phyloP scores from a whole-genome alignment of 1,139 yeast genomes.

The Wickerhamomyces sp. region DNA sequence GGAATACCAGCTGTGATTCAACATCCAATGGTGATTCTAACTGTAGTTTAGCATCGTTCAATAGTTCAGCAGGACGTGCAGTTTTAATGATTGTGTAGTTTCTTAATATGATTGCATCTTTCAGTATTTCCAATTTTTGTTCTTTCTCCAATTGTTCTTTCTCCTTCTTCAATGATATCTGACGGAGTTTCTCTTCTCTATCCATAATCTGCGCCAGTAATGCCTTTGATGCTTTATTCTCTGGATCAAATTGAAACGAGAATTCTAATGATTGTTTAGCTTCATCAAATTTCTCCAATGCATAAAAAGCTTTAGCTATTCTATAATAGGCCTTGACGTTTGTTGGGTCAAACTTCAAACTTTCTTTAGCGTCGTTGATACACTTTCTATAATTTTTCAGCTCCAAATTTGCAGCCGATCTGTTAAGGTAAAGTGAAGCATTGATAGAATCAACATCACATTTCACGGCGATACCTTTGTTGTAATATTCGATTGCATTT shows the following conservation, averaged over 20 bases:
- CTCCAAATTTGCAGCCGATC: constrained; percentile 91
- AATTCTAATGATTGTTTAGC: constrained; percentile 62
- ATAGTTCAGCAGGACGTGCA: constrained; percentile 38
- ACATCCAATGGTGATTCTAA: constrained; percentile 71
- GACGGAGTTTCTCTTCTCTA: constrained; percentile 30
- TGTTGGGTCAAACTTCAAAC: constrained; percentile 58
- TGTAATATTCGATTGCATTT: constrained; percentile 74
- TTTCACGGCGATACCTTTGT: constrained; percentile 72
- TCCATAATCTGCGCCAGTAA: constrained; percentile 36
- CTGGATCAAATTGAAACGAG: constrained; percentile 58
- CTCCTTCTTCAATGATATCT: constrained; percentile 23
- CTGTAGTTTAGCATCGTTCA: constrained; percentile 33
- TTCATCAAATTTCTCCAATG: constrained; percentile 66
- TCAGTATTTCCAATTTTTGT: constrained; percentile 33
- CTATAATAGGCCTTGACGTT: constrained; percentile 83
- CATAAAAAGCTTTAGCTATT: constrained; percentile 75
- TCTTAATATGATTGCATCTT: constrained; percentile 52
- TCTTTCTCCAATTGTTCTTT: constrained; percentile 26
- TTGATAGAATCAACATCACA: constrained; percentile 52
- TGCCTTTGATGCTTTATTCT: constrained; percentile 48
- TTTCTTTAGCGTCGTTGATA: constrained; percentile 79
- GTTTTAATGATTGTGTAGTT: constrained; percentile 46
- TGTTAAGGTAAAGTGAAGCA: constrained; percentile 64
- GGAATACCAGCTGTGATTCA: constrained; percentile 74
- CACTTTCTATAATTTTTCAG: constrained; percentile 79